Conservation (phyloP, 2,329 filamentous ascomycete species). For the Fusarium chlamydosporum region DNA sequence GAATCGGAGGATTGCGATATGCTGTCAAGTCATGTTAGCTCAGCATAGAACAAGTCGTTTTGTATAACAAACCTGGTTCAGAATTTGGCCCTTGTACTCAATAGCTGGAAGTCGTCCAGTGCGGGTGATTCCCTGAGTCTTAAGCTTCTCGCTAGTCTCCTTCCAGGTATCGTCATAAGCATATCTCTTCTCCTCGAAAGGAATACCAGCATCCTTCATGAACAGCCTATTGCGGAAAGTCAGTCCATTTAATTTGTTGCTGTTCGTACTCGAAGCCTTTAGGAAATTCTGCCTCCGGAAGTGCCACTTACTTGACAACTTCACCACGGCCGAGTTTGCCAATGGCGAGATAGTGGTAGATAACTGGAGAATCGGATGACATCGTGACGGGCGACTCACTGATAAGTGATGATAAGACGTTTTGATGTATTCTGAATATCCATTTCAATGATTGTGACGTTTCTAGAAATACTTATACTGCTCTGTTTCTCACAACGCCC, state of each 20-base stretch:
- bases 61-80: slow-evolving; percentile 37
- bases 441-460: too few species aligned
- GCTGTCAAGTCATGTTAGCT: neutral
- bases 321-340: slow-evolving; percentile 51
- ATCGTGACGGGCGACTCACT: neutral
- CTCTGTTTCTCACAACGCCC: neutral
- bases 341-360: slow-evolving; percentile 49
- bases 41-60: fast-evolving
- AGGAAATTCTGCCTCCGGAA: too few species aligned
- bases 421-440: neutral
- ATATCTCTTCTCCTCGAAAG: slow-evolving; percentile 40
- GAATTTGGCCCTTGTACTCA: slow-evolving; percentile 54
- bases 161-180: slow-evolving; percentile 33
- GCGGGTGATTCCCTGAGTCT: slow-evolving; percentile 45
- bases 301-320: slow-evolving; percentile 44
- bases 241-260: fast-evolving
- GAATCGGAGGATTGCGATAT: slow-evolving; percentile 29
- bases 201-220: slow-evolving; percentile 35
- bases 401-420: fast-evolving
- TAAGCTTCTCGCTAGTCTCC: slow-evolving; percentile 47
- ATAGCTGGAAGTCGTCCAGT: slow-evolving; percentile 56
- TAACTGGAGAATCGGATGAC: slow-evolving; percentile 15
- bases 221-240: slow-evolving; percentile 22
- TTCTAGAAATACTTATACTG: neutral
- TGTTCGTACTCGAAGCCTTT: fast-evolving